Evolutionary conservation across 2,329 filamentous ascomycete species (phyloP).

Genomic region (Fusarium chuoi): DNA sequence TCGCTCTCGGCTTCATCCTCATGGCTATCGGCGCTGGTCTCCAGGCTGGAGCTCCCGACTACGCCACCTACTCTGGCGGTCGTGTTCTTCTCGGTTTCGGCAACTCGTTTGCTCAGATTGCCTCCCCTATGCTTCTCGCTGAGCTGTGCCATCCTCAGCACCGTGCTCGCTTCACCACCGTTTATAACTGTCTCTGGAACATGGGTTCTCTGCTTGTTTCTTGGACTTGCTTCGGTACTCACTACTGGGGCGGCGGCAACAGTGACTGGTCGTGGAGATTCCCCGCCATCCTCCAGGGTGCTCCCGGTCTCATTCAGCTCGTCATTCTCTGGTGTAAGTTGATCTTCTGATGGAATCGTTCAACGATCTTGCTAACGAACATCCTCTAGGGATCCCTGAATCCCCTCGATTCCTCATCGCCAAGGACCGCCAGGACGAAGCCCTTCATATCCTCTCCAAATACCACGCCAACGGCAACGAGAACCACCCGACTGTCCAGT

Average conservation of each 20-base stretch:
- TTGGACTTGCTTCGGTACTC: conserved; percentile 72
- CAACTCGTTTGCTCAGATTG: conserved; percentile 71
- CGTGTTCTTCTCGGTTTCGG: conserved; percentile 67
- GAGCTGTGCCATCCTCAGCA: conserved; percentile 77
- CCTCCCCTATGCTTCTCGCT: conserved; percentile 70
- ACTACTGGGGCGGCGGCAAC: conserved; percentile 54
- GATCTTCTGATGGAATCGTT: accelerated
- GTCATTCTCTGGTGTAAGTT: conserved; percentile 66
- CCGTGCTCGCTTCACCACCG: conserved; percentile 71
- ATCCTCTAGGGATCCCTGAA: conserved; percentile 62
- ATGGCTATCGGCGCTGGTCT: conserved; percentile 51
- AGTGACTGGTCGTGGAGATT: conserved; percentile 75
- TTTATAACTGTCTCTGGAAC: conserved; percentile 77
- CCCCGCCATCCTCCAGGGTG: conserved; percentile 70
- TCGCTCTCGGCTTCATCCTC: conserved; percentile 55
- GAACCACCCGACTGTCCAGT: conserved; percentile 70
- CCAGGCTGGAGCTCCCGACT: conserved; percentile 52
- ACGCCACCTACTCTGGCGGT: conserved; percentile 55
- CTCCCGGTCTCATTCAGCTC: conserved; percentile 70
- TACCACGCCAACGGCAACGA: conserved; percentile 71
- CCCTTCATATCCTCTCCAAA: conserved; percentile 68
- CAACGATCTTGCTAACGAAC: background rate
- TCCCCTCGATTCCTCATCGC: conserved; percentile 72
- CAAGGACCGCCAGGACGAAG: conserved; percentile 72
- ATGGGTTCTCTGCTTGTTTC: conserved; percentile 68